These are phyloP conservation scores for Ophiocordyceps polyrhachis-furcata DNA, from an alignment of 2,329 filamentous ascomycete genomes.

Conservation along the genomic window DNA sequence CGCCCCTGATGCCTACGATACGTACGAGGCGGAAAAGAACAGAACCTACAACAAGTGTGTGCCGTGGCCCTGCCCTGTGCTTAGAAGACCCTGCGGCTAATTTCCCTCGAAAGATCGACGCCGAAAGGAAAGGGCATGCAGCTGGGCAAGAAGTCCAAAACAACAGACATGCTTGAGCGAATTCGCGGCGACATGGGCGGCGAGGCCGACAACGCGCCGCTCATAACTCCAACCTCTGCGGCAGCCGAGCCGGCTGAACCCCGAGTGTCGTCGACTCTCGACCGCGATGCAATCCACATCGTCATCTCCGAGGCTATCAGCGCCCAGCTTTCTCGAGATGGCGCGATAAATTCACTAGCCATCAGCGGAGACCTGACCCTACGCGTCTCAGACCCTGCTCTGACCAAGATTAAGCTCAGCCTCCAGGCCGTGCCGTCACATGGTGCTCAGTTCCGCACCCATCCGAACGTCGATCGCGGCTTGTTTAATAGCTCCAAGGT, in stretches of 20 bases:
- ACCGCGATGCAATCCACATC: constrained; percentile 74
- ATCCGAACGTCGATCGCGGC: constrained; percentile 87
- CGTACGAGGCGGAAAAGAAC: constrained; percentile 95
- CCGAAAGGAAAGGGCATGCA: constrained; percentile 97
- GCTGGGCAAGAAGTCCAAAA: constrained; percentile 96
- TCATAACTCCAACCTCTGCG: constrained; percentile 40
- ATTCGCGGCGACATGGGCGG: constrained; percentile 82
- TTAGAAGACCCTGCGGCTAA: neutral
- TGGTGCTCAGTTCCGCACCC: constrained; percentile 81
- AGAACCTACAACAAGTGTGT: constrained; percentile 65
- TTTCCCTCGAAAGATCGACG: constrained; percentile 16
- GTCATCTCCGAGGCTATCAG: constrained; percentile 80
- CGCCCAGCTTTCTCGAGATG: constrained; percentile 76
- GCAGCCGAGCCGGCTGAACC: constrained; percentile 32
- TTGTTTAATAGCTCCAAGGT: constrained; percentile 66
- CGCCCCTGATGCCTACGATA: constrained; percentile 70
- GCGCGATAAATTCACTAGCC: constrained; percentile 66
- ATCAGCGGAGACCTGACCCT: constrained; percentile 87
- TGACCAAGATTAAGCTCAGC: constrained; percentile 82
- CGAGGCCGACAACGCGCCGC: constrained; percentile 59
- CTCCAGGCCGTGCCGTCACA: constrained; percentile 59
- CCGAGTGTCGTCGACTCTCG: constrained; percentile 46
- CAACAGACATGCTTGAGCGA: constrained; percentile 90
- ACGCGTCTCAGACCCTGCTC: constrained; percentile 68
- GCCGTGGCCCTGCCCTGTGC: neutral